Percentiles rank a stretch among this genome's conserved stretches.
These are phyloP conservation scores for Myxozyma geophila DNA, from an alignment of 805 yeast species.

Conservation along the genomic window DNA sequence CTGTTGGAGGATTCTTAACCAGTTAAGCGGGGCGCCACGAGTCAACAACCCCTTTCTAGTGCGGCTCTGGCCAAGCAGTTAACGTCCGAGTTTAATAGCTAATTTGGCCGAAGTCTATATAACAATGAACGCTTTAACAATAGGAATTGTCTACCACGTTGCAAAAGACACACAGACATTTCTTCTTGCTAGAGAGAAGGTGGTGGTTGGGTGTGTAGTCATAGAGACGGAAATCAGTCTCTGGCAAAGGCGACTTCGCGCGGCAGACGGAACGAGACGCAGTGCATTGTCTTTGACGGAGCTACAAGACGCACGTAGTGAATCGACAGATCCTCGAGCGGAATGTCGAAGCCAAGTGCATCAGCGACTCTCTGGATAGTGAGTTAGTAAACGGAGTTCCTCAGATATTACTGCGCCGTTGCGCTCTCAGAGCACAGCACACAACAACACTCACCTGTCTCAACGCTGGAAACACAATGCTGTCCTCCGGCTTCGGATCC, in stretches of 20 bases:
- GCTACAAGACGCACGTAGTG: conserved; percentile 93
- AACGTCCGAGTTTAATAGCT: no score
- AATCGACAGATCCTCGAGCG: conserved; percentile 57
- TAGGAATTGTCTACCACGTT: no score
- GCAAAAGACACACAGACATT: no score
- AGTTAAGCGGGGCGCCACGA: no score
- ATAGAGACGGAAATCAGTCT: background rate
- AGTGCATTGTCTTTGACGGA: conserved; percentile 95
- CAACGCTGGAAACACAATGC: conserved; percentile 70
- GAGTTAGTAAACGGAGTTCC: background rate
- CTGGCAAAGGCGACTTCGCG: conserved; percentile 46
- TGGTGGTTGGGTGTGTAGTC: no score
- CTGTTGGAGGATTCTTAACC: no score
- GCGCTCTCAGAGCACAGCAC: background rate
- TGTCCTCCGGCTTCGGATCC: conserved; percentile 71
- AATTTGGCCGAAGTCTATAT: no score
- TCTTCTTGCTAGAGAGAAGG: no score
- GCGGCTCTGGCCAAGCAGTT: no score
- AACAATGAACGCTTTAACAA: no score
- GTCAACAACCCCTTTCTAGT: no score
- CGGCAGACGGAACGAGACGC: conserved; percentile 75
- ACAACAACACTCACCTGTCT: conserved; percentile 53
- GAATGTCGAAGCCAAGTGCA: conserved; percentile 53
- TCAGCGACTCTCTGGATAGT: conserved; percentile 42
- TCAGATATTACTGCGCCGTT: background rate